Evolutionary conservation across 148 eudicot species (phyloP).

Genomic region (Persicaria maculosa): DNA sequence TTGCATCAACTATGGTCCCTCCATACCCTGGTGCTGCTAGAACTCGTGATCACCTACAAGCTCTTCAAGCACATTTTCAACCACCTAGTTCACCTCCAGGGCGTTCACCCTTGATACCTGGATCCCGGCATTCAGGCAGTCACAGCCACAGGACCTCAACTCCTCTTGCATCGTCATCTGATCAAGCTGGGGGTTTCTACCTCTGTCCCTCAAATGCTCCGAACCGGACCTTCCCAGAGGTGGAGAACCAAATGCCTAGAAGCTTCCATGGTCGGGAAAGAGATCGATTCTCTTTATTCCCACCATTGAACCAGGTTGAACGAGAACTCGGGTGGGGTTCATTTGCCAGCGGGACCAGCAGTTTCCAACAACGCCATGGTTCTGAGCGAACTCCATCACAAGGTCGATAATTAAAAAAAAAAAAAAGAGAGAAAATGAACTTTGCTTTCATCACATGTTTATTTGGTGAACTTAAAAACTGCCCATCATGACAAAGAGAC

Average conservation of each 20-base stretch:
- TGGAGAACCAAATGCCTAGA: slow-evolving; percentile 36
- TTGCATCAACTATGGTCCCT: slow-evolving; percentile 60
- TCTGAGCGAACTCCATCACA: slow-evolving; percentile 65
- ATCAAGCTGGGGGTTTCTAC: slow-evolving; percentile 53
- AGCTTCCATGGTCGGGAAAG: slow-evolving; percentile 57
- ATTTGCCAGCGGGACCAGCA: slow-evolving; percentile 36
- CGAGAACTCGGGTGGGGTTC: slow-evolving; percentile 58
- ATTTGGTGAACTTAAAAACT: neutral
- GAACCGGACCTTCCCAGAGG: slow-evolving; percentile 42
- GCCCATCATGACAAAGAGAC: neutral
- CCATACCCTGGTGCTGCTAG: slow-evolving; percentile 86
- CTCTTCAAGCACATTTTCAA: slow-evolving; percentile 85
- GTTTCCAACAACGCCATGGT: slow-evolving; percentile 62
- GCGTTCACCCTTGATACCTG: slow-evolving; percentile 37
- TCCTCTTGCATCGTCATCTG: slow-evolving; percentile 56
- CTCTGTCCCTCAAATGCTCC: slow-evolving; percentile 53
- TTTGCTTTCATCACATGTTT: slow-evolving; percentile 1
- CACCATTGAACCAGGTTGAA: slow-evolving; percentile 38
- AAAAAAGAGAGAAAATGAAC: neutral
- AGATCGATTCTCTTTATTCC: slow-evolving; percentile 33
- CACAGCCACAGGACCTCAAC: slow-evolving; percentile 49
- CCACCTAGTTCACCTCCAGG: slow-evolving; percentile 44
- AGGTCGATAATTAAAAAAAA: slow-evolving; percentile 37
- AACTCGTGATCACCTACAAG: slow-evolving; percentile 70
- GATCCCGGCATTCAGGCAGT: slow-evolving; percentile 46